phyloP scores from a whole-genome alignment of 345 rosid species.

The Syzygium aqueum region DNA sequence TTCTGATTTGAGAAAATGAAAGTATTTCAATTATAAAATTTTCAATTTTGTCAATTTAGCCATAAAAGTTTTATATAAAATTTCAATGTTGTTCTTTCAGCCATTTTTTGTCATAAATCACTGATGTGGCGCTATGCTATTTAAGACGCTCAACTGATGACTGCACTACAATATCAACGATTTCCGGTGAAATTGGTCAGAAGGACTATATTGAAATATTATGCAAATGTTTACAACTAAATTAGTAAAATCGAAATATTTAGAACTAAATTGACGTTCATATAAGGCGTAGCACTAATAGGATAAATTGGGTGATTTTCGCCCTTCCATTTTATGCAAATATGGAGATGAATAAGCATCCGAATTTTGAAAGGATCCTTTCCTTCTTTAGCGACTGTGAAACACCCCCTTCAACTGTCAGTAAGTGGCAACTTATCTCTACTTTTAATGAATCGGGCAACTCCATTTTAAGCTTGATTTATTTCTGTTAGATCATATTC shows the following conservation, averaged over 20 bases:
- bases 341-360: background rate
- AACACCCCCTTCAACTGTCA: background rate
- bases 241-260: background rate
- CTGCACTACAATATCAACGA: rapidly evolving
- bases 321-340: background rate
- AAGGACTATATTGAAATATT: background rate
- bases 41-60: background rate
- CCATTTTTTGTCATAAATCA: too few relatives aligned
- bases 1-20: too few relatives aligned
- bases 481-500: background rate
- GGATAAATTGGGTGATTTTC: background rate
- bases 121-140: too few relatives aligned
- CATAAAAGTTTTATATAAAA: background rate
- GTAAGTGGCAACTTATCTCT: background rate
- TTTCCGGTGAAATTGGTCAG: rapidly evolving
- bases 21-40: background rate
- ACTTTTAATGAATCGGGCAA: background rate
- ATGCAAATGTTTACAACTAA: rapidly evolving
- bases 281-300: background rate
- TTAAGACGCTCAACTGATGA: too few relatives aligned
- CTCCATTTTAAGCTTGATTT: background rate
- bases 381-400: background rate
- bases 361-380: background rate
- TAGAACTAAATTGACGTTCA: rapidly evolving
- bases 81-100: background rate